Evolutionary conservation across 2,329 filamentous ascomycete genomes (phyloP).

Genomic region (Aspergillus texensis): DNA sequence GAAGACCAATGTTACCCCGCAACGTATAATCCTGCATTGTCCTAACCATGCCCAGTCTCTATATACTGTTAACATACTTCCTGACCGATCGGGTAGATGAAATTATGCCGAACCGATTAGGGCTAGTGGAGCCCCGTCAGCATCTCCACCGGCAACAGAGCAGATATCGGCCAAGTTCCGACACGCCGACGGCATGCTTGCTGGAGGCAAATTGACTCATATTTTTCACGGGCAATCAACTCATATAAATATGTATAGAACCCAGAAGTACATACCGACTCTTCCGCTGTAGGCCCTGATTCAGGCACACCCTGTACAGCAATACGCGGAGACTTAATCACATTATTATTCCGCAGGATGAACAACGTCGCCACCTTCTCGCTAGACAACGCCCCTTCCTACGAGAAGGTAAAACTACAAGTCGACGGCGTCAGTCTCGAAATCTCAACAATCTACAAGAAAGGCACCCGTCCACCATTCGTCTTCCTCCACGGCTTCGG

Average conservation of each 20-base stretch:
- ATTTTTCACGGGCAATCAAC: background rate
- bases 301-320: background rate
- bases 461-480: slow-evolving; percentile 19
- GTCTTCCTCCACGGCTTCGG: slow-evolving; percentile 31
- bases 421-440: slow-evolving; percentile 24
- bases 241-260: background rate
- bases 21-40: background rate
- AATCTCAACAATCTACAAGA: slow-evolving; percentile 25
- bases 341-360: background rate
- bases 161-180: background rate
- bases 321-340: background rate
- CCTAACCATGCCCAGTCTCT: background rate
- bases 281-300: background rate
- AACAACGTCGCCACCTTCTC: background rate
- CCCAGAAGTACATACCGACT: background rate
- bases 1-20: background rate
- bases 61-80: background rate
- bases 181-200: background rate
- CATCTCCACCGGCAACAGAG: background rate
- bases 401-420: slow-evolving; percentile 10
- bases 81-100: background rate
- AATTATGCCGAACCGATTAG: background rate
- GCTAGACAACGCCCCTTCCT: background rate
- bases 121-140: background rate
- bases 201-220: background rate